These are phyloP conservation scores for Pterocarpus santalinus DNA, from an alignment of 306 rosid species.

Conservation along the genomic window DNA sequence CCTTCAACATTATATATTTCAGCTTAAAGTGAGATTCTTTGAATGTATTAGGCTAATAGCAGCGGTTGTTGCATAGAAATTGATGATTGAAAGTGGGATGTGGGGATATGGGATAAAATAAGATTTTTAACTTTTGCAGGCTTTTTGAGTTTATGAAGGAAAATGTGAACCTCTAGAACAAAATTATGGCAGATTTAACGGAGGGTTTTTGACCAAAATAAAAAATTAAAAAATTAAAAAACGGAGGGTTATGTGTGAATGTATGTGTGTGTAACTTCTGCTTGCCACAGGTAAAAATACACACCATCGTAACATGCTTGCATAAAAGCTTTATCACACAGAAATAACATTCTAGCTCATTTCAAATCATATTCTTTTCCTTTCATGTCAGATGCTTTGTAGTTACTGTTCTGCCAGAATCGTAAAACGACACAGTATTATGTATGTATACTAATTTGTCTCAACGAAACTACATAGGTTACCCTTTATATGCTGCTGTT, in stretches of 20 bases:
- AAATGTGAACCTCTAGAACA: slow-evolving; percentile 56
- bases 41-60: slow-evolving; percentile 10
- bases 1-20: slow-evolving; percentile 11
- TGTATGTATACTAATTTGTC: background rate
- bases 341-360: background rate
- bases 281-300: slow-evolving; percentile 50
- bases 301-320: slow-evolving; percentile 29
- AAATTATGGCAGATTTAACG: background rate
- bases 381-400: background rate
- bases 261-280: slow-evolving; percentile 45
- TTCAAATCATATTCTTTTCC: background rate
- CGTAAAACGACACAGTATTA: background rate
- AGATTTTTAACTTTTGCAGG: slow-evolving; percentile 54
- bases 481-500: background rate
- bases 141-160: slow-evolving; percentile 43
- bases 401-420: slow-evolving; percentile 1
- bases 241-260: no score
- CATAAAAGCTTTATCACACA: background rate
- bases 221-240: no score
- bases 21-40: slow-evolving; percentile 38
- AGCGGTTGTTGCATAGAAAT: slow-evolving; percentile 54
- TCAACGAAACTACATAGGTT: background rate
- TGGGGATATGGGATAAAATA: slow-evolving; percentile 46
- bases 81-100: slow-evolving; percentile 48
- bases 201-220: no score